Evolutionary conservation across 345 rosid genomes (phyloP), one percentile per base, ranked within the genome.

Genomic region (Sapria himalayana): DNA sequence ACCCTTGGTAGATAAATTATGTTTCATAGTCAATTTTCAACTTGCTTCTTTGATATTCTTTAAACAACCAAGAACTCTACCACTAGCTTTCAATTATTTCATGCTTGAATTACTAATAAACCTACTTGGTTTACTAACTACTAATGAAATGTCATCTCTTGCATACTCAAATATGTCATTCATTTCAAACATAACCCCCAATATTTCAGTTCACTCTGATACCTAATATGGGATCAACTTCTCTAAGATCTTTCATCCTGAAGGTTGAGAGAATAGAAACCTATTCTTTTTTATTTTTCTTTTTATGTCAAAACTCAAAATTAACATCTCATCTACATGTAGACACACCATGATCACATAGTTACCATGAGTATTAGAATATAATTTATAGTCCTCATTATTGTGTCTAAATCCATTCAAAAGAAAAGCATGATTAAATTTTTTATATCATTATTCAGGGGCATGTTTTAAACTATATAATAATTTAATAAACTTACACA

Each of bases 211-310:
- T 39, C 5, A 39, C n/a, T 19, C 22, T 39, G 25, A 39, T 19
- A 2, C 25, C 2, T 15, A 43, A 43, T 7, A 43, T 43, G 12
- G 21, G 25, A 43, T 43, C 46, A 6, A 25, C 46, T 27, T 43
- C 46, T 25, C 29, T 43, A 0, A 43, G 29, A 43, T 43, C 20
- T 15, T 43, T 25, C 34, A 43, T 43, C 9, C 17, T 16, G 18
- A 25, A 43, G 10, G 10, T 0, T 1, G n/a, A n/a, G 35, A 27
- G 17, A 12, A 9, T 3, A 43, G 22, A 43, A 25, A 25, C n/a
- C 29, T 39, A 1, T 41, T 41, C n/a, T 29, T 41, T 22, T 41
- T 33, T 22, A n/a, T 22, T 0, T 22, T 7, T 12, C 32, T 33
- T 3, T 15, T 1, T 13, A 43, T 43, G 14, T 39, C 22, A 19